Conservation (phyloP, 768 basidiomycete genomes). For the Sporobolomyces pararoseus region DNA sequence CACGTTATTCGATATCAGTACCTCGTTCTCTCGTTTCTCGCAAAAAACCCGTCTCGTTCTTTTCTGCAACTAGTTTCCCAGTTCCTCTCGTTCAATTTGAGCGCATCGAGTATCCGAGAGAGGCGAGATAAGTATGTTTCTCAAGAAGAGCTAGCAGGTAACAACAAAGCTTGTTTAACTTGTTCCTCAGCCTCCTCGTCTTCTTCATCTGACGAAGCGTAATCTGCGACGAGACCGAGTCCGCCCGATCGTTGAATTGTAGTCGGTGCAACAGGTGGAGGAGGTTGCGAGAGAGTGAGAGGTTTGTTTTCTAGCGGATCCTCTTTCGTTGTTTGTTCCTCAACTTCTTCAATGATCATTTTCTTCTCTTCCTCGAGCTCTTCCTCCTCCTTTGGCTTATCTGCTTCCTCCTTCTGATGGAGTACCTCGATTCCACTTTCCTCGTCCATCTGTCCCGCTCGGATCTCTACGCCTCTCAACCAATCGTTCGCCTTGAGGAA, state of each 20-base stretch:
- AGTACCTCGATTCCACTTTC: conserved; percentile 41
- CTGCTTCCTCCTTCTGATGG: not conserved
- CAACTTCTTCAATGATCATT: not conserved
- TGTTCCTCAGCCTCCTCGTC: conserved; percentile 2
- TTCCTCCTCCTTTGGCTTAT: not conserved
- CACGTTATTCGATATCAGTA: not conserved
- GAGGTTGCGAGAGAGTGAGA: not conserved
- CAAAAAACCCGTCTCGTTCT: too few relatives aligned
- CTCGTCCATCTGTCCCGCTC: conserved; percentile 35
- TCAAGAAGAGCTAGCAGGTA: not conserved
- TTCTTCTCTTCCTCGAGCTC: not conserved
- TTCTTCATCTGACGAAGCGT: conserved; percentile 5
- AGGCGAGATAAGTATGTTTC: not conserved
- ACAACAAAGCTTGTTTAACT: conserved; percentile 1
- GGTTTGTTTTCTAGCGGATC: not conserved
- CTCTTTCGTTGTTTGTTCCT: not conserved
- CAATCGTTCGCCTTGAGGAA: conserved; percentile 34
- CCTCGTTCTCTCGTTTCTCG: not conserved
- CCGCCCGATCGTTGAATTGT: not conserved
- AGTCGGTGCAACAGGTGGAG: not conserved
- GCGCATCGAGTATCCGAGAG: not conserved
- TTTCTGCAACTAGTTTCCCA: not conserved
- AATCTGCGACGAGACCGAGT: conserved; percentile 9
- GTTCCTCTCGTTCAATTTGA: not conserved
- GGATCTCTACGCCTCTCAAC: conserved; percentile 33